Evolutionary conservation across 345 rosid genomes (phyloP).

Genomic region (Brassica nigra): DNA sequence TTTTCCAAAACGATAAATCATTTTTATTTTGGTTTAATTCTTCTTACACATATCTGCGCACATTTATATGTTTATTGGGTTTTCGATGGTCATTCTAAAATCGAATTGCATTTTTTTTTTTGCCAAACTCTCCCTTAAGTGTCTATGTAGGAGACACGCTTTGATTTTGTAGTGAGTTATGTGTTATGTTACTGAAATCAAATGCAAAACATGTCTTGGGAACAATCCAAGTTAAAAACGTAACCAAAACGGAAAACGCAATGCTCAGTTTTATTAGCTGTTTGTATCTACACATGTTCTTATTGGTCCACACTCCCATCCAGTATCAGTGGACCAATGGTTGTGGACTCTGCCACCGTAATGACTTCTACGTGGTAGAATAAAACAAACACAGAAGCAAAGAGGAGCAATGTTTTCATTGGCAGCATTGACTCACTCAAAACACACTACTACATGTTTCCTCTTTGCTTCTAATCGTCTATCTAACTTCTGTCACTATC

Average conservation of each 20-base stretch:
- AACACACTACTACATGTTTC: constrained; percentile 26
- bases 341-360: neutral
- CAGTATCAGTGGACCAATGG: neutral
- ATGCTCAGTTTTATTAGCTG: constrained; percentile 13
- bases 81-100: too few relatives aligned
- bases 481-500: constrained; percentile 16
- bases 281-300: constrained; percentile 29
- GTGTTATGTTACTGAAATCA: neutral
- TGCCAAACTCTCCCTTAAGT: too few relatives aligned
- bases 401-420: constrained; percentile 14
- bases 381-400: neutral
- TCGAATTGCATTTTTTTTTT: too few relatives aligned
- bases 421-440: constrained; percentile 21
- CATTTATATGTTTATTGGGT: too few relatives aligned
- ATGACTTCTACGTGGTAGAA: constrained; percentile 3
- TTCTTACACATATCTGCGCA: too few relatives aligned
- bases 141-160: neutral
- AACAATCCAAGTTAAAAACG: neutral
- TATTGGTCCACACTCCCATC: neutral
- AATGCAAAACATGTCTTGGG: neutral
- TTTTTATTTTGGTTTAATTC: neutral
- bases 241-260: neutral
- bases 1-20: too few relatives aligned
- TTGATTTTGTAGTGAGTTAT: neutral
- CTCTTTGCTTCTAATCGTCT: constrained; percentile 22